Evolutionary conservation across 2,329 filamentous ascomycete species (phyloP).

Genomic region (Scopulariopsis brevicaulis): DNA sequence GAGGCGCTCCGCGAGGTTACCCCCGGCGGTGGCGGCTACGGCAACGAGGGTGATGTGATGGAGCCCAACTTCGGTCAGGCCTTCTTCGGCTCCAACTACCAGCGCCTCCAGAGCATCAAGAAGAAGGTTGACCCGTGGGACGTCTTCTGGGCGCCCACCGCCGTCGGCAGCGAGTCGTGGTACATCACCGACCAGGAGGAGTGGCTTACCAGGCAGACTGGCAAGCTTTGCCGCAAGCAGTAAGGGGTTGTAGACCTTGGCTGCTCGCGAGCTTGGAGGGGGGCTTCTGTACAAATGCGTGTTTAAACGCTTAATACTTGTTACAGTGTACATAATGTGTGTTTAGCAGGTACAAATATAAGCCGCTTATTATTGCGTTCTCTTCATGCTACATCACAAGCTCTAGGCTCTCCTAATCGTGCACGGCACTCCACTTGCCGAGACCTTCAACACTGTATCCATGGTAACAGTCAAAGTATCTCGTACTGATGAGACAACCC

Average conservation of each 20-base stretch:
- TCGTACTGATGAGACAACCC: no score
- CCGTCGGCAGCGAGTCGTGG: slow-evolving; percentile 23
- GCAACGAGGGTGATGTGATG: slow-evolving; percentile 27
- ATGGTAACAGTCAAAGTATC: no score
- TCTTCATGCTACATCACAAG: no score
- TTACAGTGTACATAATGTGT: no score
- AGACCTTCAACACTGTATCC: no score
- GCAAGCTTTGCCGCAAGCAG: slow-evolving; percentile 1
- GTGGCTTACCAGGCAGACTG: slow-evolving; percentile 4
- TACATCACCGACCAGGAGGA: slow-evolving; percentile 4
- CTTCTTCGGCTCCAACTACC: slow-evolving; percentile 23
- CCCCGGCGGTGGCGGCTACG: slow-evolving; percentile 26
- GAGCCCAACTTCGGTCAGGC: slow-evolving; percentile 18
- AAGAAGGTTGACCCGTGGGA: slow-evolving; percentile 18
- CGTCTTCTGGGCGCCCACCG: slow-evolving; percentile 24
- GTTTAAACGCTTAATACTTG: no score
- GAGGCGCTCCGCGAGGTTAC: slow-evolving; percentile 20
- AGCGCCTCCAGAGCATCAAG: slow-evolving; percentile 18
- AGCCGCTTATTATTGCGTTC: no score
- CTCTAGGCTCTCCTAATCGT: no score
- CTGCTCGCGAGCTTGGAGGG: no score
- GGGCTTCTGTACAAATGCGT: no score
- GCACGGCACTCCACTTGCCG: no score
- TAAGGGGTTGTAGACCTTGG: neutral
- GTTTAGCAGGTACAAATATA: no score